phyloP scores from a whole-genome alignment of 1,284 basidiomycete genomes.

The Heterobasidion occidentale region DNA sequence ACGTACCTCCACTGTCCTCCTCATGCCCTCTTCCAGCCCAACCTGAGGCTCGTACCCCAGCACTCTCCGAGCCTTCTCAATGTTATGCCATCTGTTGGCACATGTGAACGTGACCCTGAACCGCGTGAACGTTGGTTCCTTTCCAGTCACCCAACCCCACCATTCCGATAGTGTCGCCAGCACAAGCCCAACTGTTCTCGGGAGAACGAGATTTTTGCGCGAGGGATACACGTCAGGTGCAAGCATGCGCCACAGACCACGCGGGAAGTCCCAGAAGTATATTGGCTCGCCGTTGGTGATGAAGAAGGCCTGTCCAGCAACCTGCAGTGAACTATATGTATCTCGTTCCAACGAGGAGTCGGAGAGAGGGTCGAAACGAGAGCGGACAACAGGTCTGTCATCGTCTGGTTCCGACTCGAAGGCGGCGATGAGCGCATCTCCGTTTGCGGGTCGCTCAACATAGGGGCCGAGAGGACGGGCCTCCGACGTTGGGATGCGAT shows the following conservation, averaged over 20 bases:
- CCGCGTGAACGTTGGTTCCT: slow-evolving; percentile 84
- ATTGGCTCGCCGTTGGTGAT: slow-evolving; percentile 97
- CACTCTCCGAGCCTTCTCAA: slow-evolving; percentile 89
- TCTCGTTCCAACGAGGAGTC: slow-evolving; percentile 43
- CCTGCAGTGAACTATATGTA: slow-evolving; percentile 45
- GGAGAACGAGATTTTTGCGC: slow-evolving; percentile 45
- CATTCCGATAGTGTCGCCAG: slow-evolving; percentile 72
- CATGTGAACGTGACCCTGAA: slow-evolving; percentile 79
- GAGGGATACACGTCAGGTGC: slow-evolving; percentile 32
- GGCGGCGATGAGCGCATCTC: slow-evolving; percentile 47
- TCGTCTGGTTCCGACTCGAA: slow-evolving; percentile 41
- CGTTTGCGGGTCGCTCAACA: slow-evolving; percentile 51
- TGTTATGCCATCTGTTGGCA: slow-evolving; percentile 83
- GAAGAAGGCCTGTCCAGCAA: slow-evolving; percentile 94
- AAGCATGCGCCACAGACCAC: slow-evolving; percentile 68
- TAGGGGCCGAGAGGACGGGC: slow-evolving; percentile 80
- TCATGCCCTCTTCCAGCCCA: slow-evolving; percentile 84
- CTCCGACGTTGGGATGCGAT: slow-evolving; percentile 68
- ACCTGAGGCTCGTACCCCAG: slow-evolving; percentile 92
- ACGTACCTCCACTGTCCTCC: slow-evolving; percentile 68
- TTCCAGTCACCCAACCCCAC: slow-evolving; percentile 70
- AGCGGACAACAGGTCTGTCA: slow-evolving; percentile 60
- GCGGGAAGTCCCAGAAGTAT: slow-evolving; percentile 94
- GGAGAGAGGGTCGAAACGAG: slow-evolving; percentile 68
- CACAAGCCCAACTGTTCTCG: slow-evolving; percentile 58